These are phyloP conservation scores for Pichia inconspicua DNA, from an alignment of 1,139 yeast genomes.

Conservation along the genomic window DNA sequence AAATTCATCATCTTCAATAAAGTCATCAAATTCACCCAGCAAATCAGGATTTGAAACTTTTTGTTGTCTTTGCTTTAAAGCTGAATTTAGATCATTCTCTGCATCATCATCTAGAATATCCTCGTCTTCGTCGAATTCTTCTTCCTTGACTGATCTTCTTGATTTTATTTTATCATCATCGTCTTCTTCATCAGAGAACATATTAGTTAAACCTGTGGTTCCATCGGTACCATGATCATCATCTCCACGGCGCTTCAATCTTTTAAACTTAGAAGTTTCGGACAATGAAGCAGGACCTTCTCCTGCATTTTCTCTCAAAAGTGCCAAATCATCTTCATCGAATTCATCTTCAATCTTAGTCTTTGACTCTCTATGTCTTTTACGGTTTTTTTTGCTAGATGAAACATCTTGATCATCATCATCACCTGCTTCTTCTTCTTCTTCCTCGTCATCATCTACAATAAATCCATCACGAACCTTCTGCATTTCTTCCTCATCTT, in stretches of 20 bases:
- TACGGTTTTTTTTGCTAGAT: conserved; percentile 27
- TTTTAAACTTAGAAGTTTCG: conserved; percentile 55
- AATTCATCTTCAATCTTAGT: conserved; percentile 54
- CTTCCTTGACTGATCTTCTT: not conserved
- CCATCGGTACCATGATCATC: conserved; percentile 25
- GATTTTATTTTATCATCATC: conserved; percentile 30
- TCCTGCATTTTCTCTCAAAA: conserved; percentile 86
- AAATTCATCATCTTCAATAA: conserved; percentile 93
- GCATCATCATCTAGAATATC: conserved; percentile 33
- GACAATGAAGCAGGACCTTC: conserved; percentile 34
- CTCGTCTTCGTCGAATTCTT: conserved; percentile 13
- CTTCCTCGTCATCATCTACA: conserved; percentile 72
- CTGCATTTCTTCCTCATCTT: conserved; percentile 37
- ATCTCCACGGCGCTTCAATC: conserved; percentile 65
- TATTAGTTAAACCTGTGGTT: conserved; percentile 52
- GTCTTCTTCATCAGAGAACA: conserved; percentile 79
- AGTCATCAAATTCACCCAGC: conserved; percentile 87
- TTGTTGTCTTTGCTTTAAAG: conserved; percentile 22
- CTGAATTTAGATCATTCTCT: conserved; percentile 28
- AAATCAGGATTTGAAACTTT: conserved; percentile 15
- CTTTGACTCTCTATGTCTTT: conserved; percentile 34
- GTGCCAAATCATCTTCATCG: conserved; percentile 91
- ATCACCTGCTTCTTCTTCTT: conserved; percentile 58
- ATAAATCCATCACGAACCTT: conserved; percentile 51
- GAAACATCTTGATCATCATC: conserved; percentile 45